A percentile compares a stretch with the other conserved stretches of the same genome.
These are phyloP conservation scores for Hanseniaspora pseudoguilliermondii DNA, from an alignment of 805 yeast genomes.

Conservation along the genomic window DNA sequence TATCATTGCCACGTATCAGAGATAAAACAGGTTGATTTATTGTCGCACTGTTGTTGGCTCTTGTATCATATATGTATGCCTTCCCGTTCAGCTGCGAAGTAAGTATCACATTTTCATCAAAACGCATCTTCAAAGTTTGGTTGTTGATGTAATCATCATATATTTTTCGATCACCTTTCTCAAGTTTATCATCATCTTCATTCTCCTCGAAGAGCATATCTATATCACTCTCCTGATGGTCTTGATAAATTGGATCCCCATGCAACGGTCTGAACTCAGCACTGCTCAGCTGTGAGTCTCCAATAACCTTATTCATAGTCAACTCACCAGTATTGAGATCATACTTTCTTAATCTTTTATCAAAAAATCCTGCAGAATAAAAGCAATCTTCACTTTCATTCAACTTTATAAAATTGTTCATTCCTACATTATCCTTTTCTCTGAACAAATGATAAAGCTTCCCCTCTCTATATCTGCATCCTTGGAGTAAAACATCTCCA, in stretches of 20 bases:
- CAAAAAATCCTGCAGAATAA: conserved; percentile 77
- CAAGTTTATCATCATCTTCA: conserved; percentile 27
- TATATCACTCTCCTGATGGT: conserved; percentile 28
- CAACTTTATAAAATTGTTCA: conserved; percentile 57
- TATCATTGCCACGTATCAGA: conserved; percentile 43
- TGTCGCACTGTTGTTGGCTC: conserved; percentile 30
- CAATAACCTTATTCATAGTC: conserved; percentile 37
- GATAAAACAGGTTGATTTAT: conserved; percentile 30
- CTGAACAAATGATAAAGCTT: conserved; percentile 61
- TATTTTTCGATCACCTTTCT: conserved; percentile 8
- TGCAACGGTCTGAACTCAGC: conserved; percentile 53
- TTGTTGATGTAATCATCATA: conserved; percentile 15
- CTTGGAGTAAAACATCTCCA: conserved; percentile 81
- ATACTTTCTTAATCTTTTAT: conserved; percentile 66
- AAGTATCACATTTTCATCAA: conserved; percentile 46
- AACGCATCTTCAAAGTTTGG: conserved; percentile 20
- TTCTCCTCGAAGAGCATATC: conserved; percentile 48
- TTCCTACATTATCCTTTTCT: conserved; percentile 29
- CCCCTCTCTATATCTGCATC: conserved; percentile 76
- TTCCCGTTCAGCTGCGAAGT: conserved; percentile 77
- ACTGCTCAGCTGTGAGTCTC: conserved; percentile 68
- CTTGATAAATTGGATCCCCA: conserved; percentile 20
- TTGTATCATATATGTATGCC: conserved; percentile 67
- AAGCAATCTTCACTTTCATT: conserved; percentile 50
- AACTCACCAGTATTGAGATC: conserved; percentile 64